Evolutionary conservation across 2,329 filamentous ascomycete species (phyloP), one percentile per base, ranked within the genome.

Genomic region (Paracoccidioides lutzii): DNA sequence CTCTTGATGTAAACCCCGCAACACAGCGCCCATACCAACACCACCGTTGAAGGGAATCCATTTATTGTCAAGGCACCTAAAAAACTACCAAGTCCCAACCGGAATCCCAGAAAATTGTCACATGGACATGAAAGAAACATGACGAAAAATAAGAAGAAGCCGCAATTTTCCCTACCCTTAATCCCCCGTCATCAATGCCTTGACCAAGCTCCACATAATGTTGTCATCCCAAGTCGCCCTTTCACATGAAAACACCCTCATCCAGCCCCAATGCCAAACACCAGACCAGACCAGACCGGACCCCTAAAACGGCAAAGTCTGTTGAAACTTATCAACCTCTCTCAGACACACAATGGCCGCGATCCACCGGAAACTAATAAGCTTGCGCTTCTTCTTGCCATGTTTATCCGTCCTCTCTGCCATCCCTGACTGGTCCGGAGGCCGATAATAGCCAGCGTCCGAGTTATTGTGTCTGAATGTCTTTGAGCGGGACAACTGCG

Each of bases 331-430:
- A 38, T 64, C 59, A 42, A 65, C 59, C 40, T 65, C 63, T 28
- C 60, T 56, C 37, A 64, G 48, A 54, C 64, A 65, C 30, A 57
- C 56, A 55, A 64, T 59, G 3, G 62, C 64, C 28, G 63, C 62
- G 42, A 65, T 60, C 64, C 64, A 65, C 5, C 52, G 57, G 53
- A 62, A 65, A 44, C 64, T 65, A 6, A 58, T 45, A 9, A 65
- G 48, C 53, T 61, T 59, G 4, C 53, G 54, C 40, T 55, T 49
- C 35, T 28, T 30, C 28, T n/a, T 9, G 10, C 15, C 40, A 32
- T 50, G 46, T 28, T 12, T 52, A n/a, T 48, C 30, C 10, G 45
- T 4, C 45, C 45, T 28, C 3, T 35, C 8, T 6, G 30, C 30
- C n/a, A 14, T 12, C 3, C 49, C 22, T 14, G 12, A 32, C 38